Conservation (phyloP, 371 early-diverging fungal genomes). For the Mucor racemosus region DNA sequence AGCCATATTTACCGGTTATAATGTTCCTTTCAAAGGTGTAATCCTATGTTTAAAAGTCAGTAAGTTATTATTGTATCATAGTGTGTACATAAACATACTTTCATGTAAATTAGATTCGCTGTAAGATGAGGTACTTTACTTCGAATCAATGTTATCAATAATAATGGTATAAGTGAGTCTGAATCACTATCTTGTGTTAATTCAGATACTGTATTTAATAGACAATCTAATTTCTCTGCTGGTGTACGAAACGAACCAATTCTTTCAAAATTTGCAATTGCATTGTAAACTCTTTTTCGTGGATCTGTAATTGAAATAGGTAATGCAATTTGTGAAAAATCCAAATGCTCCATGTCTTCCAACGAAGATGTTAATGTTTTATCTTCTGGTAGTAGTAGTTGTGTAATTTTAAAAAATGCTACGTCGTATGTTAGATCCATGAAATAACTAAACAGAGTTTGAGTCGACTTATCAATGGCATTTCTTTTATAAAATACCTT, state of each 20-base stretch:
- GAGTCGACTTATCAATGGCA: no score
- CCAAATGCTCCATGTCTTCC: slow-evolving; percentile 49
- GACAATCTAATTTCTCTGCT: slow-evolving; percentile 54
- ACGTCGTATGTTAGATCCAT: slow-evolving; percentile 66
- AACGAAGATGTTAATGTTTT: slow-evolving; percentile 39
- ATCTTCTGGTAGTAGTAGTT: slow-evolving; percentile 44
- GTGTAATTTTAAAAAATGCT: slow-evolving; percentile 59
- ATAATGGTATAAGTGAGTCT: slow-evolving; percentile 56
- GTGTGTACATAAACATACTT: slow-evolving; percentile 15
- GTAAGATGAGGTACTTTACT: slow-evolving; percentile 57
- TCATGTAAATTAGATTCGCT: slow-evolving; percentile 62
- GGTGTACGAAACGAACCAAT: slow-evolving; percentile 61
- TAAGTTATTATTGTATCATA: neutral
- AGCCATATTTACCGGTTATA: slow-evolving; percentile 53
- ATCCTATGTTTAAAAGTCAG: slow-evolving; percentile 29
- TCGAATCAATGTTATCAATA: slow-evolving; percentile 55
- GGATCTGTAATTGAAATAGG: slow-evolving; percentile 35
- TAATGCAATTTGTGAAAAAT: slow-evolving; percentile 57
- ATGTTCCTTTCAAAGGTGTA: slow-evolving; percentile 54
- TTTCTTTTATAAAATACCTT: slow-evolving; percentile 25
- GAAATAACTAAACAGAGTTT: slow-evolving; percentile 36
- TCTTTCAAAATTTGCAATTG: slow-evolving; percentile 50
- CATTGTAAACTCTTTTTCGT: slow-evolving; percentile 39
- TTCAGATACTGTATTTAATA: slow-evolving; percentile 42
- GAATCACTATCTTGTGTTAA: slow-evolving; percentile 37